Evolutionary conservation across 352 stramenopile species (phyloP).

Genomic region (Globisporangium heterothallicum): DNA sequence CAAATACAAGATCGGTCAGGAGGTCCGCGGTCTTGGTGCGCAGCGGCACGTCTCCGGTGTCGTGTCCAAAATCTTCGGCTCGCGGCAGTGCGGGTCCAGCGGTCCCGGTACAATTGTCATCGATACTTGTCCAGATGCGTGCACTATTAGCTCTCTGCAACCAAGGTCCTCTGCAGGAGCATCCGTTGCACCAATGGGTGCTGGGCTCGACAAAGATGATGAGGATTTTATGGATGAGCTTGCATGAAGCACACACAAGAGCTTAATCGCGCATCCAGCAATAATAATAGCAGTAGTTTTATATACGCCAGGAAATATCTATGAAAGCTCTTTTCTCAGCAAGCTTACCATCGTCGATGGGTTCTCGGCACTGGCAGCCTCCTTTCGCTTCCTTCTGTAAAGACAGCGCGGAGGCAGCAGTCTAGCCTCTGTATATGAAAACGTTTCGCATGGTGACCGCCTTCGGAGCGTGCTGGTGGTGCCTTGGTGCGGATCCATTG

Average conservation of each 20-base stretch:
- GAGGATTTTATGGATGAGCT: slow-evolving; percentile 10
- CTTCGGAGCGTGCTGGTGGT: slow-evolving; percentile 8
- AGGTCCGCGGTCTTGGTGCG: slow-evolving; percentile 40
- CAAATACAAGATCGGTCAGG: slow-evolving; percentile 67
- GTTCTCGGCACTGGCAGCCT: not conserved
- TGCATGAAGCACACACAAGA: no score
- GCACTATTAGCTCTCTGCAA: no score
- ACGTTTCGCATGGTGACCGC: slow-evolving; percentile 15
- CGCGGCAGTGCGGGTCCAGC: slow-evolving; percentile 57
- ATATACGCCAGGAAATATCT: not conserved
- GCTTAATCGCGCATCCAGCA: no score
- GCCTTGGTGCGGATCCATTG: slow-evolving; percentile 3
- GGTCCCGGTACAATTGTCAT: slow-evolving; percentile 68
- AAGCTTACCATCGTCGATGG: not conserved
- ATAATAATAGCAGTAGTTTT: no score
- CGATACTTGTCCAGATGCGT: slow-evolving; percentile 36
- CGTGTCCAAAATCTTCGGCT: slow-evolving; percentile 69
- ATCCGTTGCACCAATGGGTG: not conserved
- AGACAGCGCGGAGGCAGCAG: not conserved
- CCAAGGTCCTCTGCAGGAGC: no score
- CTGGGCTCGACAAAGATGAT: slow-evolving; percentile 1
- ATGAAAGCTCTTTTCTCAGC: not conserved
- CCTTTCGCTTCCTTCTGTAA: not conserved
- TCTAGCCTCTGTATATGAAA: slow-evolving; percentile 18
- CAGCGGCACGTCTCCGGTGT: slow-evolving; percentile 52